Evolutionary conservation across 2,329 filamentous ascomycete genomes (phyloP).

Genomic region (Fusarium beomiforme): DNA sequence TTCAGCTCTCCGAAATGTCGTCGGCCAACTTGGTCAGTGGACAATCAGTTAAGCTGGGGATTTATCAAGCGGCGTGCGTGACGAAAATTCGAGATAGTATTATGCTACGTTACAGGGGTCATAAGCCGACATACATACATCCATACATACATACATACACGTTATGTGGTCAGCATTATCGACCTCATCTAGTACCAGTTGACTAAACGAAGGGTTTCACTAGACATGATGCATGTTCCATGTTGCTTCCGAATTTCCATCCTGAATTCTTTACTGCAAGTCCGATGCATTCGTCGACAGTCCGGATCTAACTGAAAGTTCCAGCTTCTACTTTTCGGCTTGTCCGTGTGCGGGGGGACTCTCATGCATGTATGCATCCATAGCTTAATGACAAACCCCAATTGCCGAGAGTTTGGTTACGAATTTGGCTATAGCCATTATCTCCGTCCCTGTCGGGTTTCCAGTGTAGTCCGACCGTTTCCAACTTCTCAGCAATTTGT

Average conservation of each 20-base stretch:
- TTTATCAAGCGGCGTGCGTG: not conserved
- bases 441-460: slow-evolving; percentile 14
- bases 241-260: slow-evolving; percentile 9
- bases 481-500: not conserved
- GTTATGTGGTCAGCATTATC: not conserved
- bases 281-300: not conserved
- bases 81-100: not conserved
- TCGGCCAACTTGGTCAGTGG: not conserved
- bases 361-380: not conserved
- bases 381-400: slow-evolving; percentile 8
- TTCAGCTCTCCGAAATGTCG: not conserved
- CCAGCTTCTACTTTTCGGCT: slow-evolving; percentile 39
- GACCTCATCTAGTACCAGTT: not conserved
- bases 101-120: slow-evolving; percentile 29
- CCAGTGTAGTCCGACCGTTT: not conserved
- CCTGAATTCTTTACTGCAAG: not conserved
- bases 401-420: not conserved
- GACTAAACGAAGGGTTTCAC: not conserved
- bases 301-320: slow-evolving; percentile 1
- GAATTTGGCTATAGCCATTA: not conserved
- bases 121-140: not conserved
- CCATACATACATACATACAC: not conserved
- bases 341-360: slow-evolving; percentile 31
- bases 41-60: not conserved
- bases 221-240: slow-evolving; percentile 1